A percentile compares a stretch with the other conserved stretches of the same genome.
phyloP scores from a whole-genome alignment of 2,329 filamentous ascomycete genomes.

The Aspergillus cejpii region DNA sequence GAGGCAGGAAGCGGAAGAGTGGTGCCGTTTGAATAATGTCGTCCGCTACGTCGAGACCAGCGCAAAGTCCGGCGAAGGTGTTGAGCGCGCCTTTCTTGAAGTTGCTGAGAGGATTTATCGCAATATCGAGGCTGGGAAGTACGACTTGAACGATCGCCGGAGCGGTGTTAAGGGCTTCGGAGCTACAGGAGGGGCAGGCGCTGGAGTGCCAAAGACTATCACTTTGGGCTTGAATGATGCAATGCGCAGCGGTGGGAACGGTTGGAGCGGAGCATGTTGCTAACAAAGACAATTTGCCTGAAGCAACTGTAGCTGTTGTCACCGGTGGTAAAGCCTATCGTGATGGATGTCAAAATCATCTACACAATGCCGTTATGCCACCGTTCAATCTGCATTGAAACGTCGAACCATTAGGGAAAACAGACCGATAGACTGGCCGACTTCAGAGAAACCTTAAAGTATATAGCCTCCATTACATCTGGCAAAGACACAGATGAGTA shows the following conservation, averaged over 20 bases:
- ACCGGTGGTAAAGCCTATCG: neutral
- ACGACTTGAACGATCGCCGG: conserved; percentile 87
- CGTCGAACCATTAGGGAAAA: no score
- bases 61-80: conserved; percentile 89
- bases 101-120: conserved; percentile 93
- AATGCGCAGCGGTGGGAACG: conserved; percentile 38
- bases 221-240: conserved; percentile 44
- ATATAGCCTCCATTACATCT: no score
- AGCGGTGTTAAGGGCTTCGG: conserved; percentile 73
- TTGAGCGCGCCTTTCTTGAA: conserved; percentile 86
- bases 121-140: conserved; percentile 91
- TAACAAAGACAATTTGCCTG: conserved; percentile 11
- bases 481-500: no score
- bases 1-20: conserved; percentile 74
- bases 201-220: conserved; percentile 36
- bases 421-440: no score
- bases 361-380: neutral
- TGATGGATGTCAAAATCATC: neutral
- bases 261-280: conserved; percentile 36
- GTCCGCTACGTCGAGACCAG: conserved; percentile 94
- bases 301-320: neutral
- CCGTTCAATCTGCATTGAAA: no score
- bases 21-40: conserved; percentile 78
- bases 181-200: conserved; percentile 33
- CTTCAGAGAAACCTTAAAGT: no score